Base-by-base conservation (phyloP, 495 filamentous ascomycete genomes). In the Tuber microsphaerosporum region DNA sequence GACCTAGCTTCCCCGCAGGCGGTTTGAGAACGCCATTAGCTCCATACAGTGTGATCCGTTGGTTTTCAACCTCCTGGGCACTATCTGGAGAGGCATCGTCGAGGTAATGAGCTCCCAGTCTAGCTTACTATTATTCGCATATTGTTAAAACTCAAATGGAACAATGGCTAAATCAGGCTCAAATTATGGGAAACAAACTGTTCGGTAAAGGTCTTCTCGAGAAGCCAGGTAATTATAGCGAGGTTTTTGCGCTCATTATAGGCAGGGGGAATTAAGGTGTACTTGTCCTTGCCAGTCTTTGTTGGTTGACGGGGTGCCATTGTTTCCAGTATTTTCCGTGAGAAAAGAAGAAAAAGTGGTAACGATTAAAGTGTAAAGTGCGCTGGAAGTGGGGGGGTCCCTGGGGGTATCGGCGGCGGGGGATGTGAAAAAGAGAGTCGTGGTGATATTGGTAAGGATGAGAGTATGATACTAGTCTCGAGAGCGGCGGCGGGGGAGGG, bases 161-260 rank as follows among this genome's bases (percentile, higher is more conserved):
- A n/a, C 68, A 45, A 19, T 31, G 3, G 3, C 9, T 16, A 31
- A 16, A 10, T 20, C 46, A 45, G 51, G 41, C 34, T 75, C 7
- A 20, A 73, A 17, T 70, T 77, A 65, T 43, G 71, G 45, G 42
- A 39, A 56, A 75, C 86, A 56, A 84, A 93, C 91, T 94, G 88
- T 83, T 97, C 90, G 68, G 89, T 92, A 85, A 99, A 97, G 75
- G 91, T 97, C 84, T 88, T 89, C 85, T 94, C 91, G 77, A 99
- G 89, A 79, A 98, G 89, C 92, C 92, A 97, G 83, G 89, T 89
- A 84, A 98, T 93, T 82, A 97, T 93, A 82, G 96, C 96, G 81
- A 99, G 89, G 87, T 99, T 99, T 80, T 89, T 90, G 83, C 95
- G 93, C 87, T 99, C 96, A 82, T 99, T 98, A 88, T 97, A 99